Base-by-base conservation (phyloP, 106 monocot species). In the Triglochin maritima region DNA sequence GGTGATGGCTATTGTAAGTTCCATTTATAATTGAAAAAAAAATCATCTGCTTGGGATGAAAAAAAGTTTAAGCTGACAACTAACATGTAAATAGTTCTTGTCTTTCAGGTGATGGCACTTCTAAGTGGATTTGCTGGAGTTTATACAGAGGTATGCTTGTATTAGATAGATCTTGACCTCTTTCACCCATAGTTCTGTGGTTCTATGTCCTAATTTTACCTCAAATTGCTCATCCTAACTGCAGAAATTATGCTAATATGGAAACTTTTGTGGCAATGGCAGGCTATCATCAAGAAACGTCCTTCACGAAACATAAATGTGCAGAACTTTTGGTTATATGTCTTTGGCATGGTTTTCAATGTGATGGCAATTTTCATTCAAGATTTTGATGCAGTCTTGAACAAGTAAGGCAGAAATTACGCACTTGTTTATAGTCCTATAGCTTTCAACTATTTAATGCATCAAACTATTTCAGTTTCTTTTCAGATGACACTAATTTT, bases 281-380 rank as follows among this genome's bases (percentile, higher is more conserved):
- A 98, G 96, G 87, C 85, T 64, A 98, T 98, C 67, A 98, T 98
- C 43, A 98, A 98, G 64, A 88, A 86, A 69, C 91, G 86, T 5
- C 87, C 88, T 81, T 91, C 96, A 51, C 81, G 96, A 86, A 98
- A 98, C 66, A 98, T 98, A 11, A 98, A 98, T 69, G 96, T 91
- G 68, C 96, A 98, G 62, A 98, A 98, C 69, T 98, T 98, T 65
- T 98, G 96, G 96, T 68, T 98, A 14, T 98, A 98, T 69, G 52
- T 91, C 7, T 98, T 91, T 82, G 91, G 96, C 12, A 83, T 98
- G 85, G 55, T 90, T 6, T 98, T 98, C 69, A 98, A 98, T 84
- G 52, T 91, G 10, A 69, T 91, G 77, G 87, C 87, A 15, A 98
- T 98, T 72, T 74, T 81, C 46, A 50, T 86, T 75, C 90, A 98